Evolutionary conservation across 495 filamentous ascomycete species (phyloP).

Genomic region (Aspergillus funiculosus): DNA sequence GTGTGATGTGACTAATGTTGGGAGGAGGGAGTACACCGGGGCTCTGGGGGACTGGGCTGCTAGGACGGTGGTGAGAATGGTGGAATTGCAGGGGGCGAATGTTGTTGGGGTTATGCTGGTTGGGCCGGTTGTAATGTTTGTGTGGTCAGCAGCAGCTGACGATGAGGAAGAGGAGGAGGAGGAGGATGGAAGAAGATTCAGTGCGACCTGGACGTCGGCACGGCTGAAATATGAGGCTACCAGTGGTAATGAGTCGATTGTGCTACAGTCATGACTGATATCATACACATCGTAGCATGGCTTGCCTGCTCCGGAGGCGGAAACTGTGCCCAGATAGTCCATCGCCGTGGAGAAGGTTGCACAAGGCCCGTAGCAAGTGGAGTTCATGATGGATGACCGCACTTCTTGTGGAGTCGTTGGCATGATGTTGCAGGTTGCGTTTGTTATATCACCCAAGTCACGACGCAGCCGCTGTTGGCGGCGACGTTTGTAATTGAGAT

Average conservation of each 20-base stretch:
- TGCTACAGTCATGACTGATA: constrained; percentile 31
- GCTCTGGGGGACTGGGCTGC: constrained; percentile 17
- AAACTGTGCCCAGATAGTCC: constrained; percentile 24
- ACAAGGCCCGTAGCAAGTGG: constrained; percentile 37
- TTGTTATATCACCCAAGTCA: constrained; percentile 12
- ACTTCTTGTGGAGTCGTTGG: constrained; percentile 24
- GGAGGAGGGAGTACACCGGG: constrained; percentile 32
- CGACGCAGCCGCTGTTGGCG: not conserved
- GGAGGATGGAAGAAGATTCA: constrained; percentile 24
- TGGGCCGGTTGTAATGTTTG: no score
- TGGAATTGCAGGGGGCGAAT: constrained; percentile 30
- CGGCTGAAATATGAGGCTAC: constrained; percentile 33
- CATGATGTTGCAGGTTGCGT: constrained; percentile 22
- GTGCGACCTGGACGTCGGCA: constrained; percentile 29
- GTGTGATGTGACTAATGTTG: constrained; percentile 27
- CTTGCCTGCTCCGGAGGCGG: constrained; percentile 9
- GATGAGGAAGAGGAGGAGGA: not conserved
- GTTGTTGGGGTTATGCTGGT: not conserved
- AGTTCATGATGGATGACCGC: constrained; percentile 28
- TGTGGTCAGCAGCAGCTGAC: constrained; percentile 9
- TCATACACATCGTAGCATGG: constrained; percentile 33
- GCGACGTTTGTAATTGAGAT: constrained; percentile 25
- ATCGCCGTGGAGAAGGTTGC: constrained; percentile 35
- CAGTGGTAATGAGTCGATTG: constrained; percentile 18
- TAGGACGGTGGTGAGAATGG: constrained; percentile 24